Evolutionary conservation across 2,329 filamentous ascomycete species (phyloP).

Genomic region (Trichophyton benhamiae): DNA sequence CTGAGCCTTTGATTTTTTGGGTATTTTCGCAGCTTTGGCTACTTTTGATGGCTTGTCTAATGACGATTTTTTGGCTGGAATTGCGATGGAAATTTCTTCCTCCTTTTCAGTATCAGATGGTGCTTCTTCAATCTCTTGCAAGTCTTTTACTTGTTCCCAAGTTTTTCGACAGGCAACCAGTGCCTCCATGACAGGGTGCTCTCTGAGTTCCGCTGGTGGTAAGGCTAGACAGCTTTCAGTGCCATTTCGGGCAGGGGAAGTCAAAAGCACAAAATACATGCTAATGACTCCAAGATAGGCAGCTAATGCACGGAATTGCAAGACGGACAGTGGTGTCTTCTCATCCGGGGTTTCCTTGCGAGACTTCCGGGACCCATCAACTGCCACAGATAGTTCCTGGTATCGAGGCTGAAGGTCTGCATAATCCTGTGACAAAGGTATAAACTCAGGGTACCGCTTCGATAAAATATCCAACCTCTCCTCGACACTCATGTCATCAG

Average conservation of each 20-base stretch:
- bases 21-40: slow-evolving; percentile 25
- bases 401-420: slow-evolving; percentile 52
- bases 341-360: slow-evolving; percentile 24
- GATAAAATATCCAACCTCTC: slow-evolving; percentile 66
- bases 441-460: slow-evolving; percentile 81
- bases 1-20: slow-evolving; percentile 37
- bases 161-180: slow-evolving; percentile 66
- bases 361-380: slow-evolving; percentile 41
- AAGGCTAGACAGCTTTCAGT: slow-evolving; percentile 47
- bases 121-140: slow-evolving; percentile 5
- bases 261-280: slow-evolving; percentile 92
- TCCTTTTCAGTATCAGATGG: slow-evolving; percentile 7
- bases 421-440: slow-evolving; percentile 71
- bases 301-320: slow-evolving; percentile 68
- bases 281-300: slow-evolving; percentile 77
- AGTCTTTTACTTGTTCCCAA: slow-evolving; percentile 53
- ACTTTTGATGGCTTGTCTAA: slow-evolving; percentile 17
- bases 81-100: background rate
- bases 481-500: slow-evolving; percentile 61
- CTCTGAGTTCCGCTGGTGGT: slow-evolving; percentile 65
- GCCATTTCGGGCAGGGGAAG: slow-evolving; percentile 57
- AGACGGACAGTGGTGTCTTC: slow-evolving; percentile 40
- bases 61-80: background rate
- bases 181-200: slow-evolving; percentile 83
- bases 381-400: slow-evolving; percentile 48